Evolutionary conservation across 2,329 filamentous ascomycete species (phyloP).

Genomic region (Venturia aucupariae): DNA sequence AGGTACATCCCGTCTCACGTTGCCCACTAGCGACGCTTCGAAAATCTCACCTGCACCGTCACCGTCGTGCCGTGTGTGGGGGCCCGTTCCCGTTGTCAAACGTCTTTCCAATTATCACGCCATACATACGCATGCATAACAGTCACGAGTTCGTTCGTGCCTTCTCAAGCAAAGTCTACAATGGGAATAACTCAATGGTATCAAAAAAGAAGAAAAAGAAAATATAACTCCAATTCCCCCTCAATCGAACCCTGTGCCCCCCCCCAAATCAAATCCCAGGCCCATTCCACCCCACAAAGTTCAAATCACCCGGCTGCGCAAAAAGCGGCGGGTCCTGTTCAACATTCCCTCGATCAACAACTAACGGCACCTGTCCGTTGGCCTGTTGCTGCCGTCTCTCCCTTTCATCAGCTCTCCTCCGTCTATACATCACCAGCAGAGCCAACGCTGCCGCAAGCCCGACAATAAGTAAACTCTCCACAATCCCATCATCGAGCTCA

Average conservation of each 20-base stretch:
- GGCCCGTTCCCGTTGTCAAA: no score
- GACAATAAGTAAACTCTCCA: constrained; percentile 80
- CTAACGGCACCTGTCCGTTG: constrained; percentile 16
- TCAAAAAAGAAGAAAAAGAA: background rate
- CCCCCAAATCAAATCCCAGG: constrained; percentile 34
- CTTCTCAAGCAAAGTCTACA: no score
- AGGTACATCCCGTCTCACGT: no score
- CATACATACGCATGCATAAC: no score
- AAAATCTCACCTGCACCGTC: no score
- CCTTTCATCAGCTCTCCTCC: constrained; percentile 32
- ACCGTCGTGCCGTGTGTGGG: no score
- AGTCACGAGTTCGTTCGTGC: background rate
- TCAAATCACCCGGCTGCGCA: constrained; percentile 57
- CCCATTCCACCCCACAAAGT: constrained; percentile 55
- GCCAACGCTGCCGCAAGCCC: constrained; percentile 65
- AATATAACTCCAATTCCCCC: constrained; percentile 38
- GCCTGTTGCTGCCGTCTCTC: constrained; percentile 28
- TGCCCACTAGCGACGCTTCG: no score
- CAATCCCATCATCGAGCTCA: constrained; percentile 51
- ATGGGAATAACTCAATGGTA: background rate
- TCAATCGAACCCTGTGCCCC: constrained; percentile 62
- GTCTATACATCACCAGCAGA: constrained; percentile 58
- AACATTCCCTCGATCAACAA: constrained; percentile 15
- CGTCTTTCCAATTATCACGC: no score
- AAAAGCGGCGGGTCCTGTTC: constrained; percentile 47